Evolutionary conservation across 108 stramenopile species (phyloP), one percentile per base, ranked within the genome.

Genomic region (Aurantiochytrium sp.): DNA sequence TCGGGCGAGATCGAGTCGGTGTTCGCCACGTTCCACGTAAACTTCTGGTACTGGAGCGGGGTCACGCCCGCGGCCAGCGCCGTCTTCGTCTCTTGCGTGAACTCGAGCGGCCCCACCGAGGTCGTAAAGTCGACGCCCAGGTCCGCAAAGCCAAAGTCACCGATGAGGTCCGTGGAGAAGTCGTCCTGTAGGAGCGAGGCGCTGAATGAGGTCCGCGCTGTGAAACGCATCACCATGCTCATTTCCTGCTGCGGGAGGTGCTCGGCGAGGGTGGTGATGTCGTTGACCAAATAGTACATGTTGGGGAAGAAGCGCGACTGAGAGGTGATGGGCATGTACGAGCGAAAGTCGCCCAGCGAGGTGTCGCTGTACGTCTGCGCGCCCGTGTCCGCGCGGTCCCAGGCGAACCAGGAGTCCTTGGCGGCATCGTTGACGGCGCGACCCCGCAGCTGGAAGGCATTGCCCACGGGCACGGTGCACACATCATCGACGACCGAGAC

Each of bases 341-440:
- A 30, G 0, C 73, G 39, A 24, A 81, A 81, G 19, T 48, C 45
- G 21, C 73, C 73, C 10, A 81, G 42, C 21, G 39, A n/a, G n/a
- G 45, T 81, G 73, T 81, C 45, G 39, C 24, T 48, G 73, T 81
- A 81, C 36, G 73, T 81, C 45, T 81, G 42, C 24, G 73, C 73
- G 73, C 73, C 45, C 6, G 73, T 81, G 45, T 81, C 73, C 6
- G 30, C 36, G 6, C 73, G 39, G 45, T 81, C 73, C 42, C 39
- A 81, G 8, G 42, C 45, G 24, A 27, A 81, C 12, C 6, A 22
- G 12, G 73, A 48, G 36, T 27, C 27, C 45, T 24, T 30, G n/a
- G 73, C 39, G 17, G 73, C 42, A 3, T 48, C 73, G 12, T 81
- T 41, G 39, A 6, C 24, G n/a, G 45, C 42, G n/a, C 17, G 6